Conservation (phyloP, 1,284 basidiomycete genomes). For the Sporisorium graminicola region DNA sequence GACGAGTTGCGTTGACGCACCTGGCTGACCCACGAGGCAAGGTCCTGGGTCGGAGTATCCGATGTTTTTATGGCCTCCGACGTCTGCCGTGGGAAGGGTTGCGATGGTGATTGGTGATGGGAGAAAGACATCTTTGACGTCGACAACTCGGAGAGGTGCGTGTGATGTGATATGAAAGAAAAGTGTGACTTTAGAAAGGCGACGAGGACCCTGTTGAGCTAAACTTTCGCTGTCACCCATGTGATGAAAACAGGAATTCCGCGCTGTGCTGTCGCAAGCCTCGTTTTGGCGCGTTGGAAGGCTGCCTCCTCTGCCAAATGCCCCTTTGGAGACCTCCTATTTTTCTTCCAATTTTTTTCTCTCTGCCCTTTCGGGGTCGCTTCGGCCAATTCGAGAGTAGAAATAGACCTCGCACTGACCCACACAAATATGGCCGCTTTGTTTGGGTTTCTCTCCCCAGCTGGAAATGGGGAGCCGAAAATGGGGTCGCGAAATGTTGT, state of each 20-base stretch:
- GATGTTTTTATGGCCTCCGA: constrained; percentile 11
- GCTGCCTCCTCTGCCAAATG: neutral
- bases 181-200: constrained; percentile 30
- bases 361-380: neutral
- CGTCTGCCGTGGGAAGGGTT: constrained; percentile 12
- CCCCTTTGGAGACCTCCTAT: constrained; percentile 22
- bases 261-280: neutral
- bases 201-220: constrained; percentile 12
- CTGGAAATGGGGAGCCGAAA: constrained; percentile 6
- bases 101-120: constrained; percentile 17
- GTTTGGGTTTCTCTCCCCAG: no score
- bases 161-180: constrained; percentile 21
- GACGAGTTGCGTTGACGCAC: constrained; percentile 46
- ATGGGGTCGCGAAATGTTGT: constrained; percentile 9
- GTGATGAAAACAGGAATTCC: constrained; percentile 13
- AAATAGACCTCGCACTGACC: neutral
- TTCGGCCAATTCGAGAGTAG: neutral
- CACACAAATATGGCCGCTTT: neutral
- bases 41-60: constrained; percentile 36
- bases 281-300: constrained; percentile 3
- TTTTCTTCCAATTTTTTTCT: constrained; percentile 7
- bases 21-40: constrained; percentile 46
- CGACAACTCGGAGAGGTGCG: constrained; percentile 1
- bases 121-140: constrained; percentile 24
- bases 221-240: constrained; percentile 1